Conservation (phyloP, 352 stramenopile genomes). For the Blastocystis sp. region DNA sequence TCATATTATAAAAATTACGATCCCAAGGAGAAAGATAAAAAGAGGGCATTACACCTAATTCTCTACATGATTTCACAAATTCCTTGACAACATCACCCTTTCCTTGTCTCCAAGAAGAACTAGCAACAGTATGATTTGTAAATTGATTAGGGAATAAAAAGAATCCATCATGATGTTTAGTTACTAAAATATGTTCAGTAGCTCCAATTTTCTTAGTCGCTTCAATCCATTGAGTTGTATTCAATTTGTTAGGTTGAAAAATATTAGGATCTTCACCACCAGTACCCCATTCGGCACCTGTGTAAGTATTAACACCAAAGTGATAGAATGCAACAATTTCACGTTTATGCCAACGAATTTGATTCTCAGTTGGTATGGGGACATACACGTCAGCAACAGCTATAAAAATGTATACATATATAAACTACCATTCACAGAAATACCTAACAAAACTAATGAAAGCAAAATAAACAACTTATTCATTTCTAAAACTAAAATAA, state of each 20-base stretch:
- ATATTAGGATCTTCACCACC: constrained; percentile 31
- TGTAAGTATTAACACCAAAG: constrained; percentile 35
- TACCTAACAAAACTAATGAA: neutral
- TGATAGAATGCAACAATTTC: constrained; percentile 24
- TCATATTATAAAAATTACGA: constrained; percentile 37
- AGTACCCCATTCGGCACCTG: constrained; percentile 32
- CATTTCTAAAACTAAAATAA: constrained; percentile 26
- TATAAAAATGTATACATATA: no score
- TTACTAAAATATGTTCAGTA: constrained; percentile 28
- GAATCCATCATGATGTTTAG: constrained; percentile 37
- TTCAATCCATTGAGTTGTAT: constrained; percentile 35
- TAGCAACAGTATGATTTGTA: constrained; percentile 19
- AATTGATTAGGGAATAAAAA: constrained; percentile 30
- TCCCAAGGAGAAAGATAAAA: constrained; percentile 37
- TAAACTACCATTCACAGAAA: neutral
- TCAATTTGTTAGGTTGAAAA: constrained; percentile 32
- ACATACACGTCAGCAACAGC: constrained; percentile 8
- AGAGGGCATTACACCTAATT: constrained; percentile 7
- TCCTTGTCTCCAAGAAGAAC: constrained; percentile 30
- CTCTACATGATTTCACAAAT: constrained; percentile 21
- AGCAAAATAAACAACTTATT: constrained; percentile 7
- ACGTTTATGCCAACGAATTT: constrained; percentile 28
- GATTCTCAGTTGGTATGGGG: constrained; percentile 29
- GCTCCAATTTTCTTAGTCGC: constrained; percentile 19
- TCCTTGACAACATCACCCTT: constrained; percentile 33